These are phyloP conservation scores for Scenedesmus sp. DNA, from an alignment of 163 green algal species.

Conservation along the genomic window DNA sequence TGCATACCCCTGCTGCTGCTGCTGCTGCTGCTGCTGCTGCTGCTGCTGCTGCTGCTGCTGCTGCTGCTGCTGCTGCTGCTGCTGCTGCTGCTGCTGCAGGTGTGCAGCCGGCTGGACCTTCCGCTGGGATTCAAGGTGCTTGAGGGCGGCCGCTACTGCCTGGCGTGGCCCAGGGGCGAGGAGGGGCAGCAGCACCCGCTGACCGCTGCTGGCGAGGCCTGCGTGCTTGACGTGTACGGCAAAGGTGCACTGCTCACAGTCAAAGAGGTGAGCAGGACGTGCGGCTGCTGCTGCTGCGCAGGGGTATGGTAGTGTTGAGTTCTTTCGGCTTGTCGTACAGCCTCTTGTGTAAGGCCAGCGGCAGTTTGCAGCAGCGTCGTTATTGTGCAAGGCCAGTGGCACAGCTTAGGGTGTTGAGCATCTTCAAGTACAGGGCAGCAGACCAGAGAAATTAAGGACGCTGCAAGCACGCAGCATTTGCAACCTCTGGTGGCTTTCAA, in stretches of 20 bases:
- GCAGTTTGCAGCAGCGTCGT: too few relatives aligned
- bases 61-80: slow-evolving; percentile 16
- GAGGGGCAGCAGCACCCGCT: slow-evolving; percentile 25
- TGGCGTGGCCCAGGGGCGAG: slow-evolving; percentile 63
- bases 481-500: too few relatives aligned
- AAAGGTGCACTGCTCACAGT: slow-evolving; percentile 63
- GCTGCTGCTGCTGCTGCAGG: slow-evolving; percentile 46
- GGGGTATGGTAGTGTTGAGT: not conserved
- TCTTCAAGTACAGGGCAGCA: too few relatives aligned
- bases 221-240: slow-evolving; percentile 76
- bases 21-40: not conserved
- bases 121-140: slow-evolving; percentile 53
- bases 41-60: slow-evolving; percentile 1
- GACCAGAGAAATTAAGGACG: too few relatives aligned
- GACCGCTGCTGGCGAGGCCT: slow-evolving; percentile 54
- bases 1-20: too few relatives aligned
- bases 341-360: too few relatives aligned
- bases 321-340: too few relatives aligned
- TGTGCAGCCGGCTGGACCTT: slow-evolving; percentile 65
- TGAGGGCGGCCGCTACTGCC: slow-evolving; percentile 60
- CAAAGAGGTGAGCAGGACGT: slow-evolving; percentile 59
- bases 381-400: too few relatives aligned
- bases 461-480: too few relatives aligned
- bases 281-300: not conserved
- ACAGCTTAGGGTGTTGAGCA: too few relatives aligned